Evolutionary conservation across 1,284 basidiomycete species (phyloP), one percentile per base, ranked within the genome.

Genomic region (Psilocybe mexicana): DNA sequence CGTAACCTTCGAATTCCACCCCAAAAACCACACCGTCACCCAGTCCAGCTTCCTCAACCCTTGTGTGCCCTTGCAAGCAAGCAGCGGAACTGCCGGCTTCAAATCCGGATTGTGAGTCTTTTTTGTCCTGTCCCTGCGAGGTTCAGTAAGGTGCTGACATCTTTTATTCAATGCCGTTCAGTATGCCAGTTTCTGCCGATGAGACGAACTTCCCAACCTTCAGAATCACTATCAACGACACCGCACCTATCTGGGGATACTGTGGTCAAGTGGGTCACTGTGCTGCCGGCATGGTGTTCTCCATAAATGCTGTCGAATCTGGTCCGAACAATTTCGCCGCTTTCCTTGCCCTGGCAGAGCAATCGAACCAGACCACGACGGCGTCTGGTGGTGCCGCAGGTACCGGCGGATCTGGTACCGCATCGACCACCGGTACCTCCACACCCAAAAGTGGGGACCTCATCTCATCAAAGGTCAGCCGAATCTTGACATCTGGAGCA

Each of bases 11-110:
- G 70, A 72, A 54, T 76, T 75, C 68, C 68, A 67, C 42, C 64
- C 69, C 33, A 75, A 76, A 68, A 78, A 85, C 72, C 85, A 87
- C 72, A 85, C 84, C 36, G 81, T 81, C 40, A 85, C 85, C 8
- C 84, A 86, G 67, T 84, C 83, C 5, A 79, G 76, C 55, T 88
- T 88, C 72, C 72, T 68, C 50, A 69, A 72, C 49, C 85, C 85
- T 11, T 87, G 86, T 70, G 60, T 70, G 33, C 63, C 76, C 51
- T 66, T 81, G 52, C 69, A 72, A 25, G 65, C 73, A 30, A 70
- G 72, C 5, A 72, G 74, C 10, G 75, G 72, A 38, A 69, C 67
- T 6, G 61, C 58, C 58, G 82, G 81, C 3, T 82, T 86, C 69
- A 76, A 81, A 64, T 84, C 84, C 63, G 85, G 77, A 61, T 78